Evolutionary conservation across 208 protist species (phyloP).

Genomic region (Angomonas deanei): DNA sequence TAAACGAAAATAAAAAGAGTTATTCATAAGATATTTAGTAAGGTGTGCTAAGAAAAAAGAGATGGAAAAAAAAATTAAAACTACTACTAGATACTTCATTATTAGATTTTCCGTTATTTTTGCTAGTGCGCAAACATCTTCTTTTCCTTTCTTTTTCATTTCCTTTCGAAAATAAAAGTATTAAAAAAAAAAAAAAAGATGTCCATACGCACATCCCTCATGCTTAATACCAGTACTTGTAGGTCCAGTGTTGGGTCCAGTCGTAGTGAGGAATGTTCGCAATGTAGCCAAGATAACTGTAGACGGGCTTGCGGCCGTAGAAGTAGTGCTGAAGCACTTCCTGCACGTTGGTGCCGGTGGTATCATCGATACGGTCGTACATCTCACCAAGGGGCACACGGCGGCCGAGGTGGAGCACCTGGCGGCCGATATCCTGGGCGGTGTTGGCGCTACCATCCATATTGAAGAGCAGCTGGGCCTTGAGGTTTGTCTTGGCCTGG

Average conservation of each 20-base stretch:
- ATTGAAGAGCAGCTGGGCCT: slow-evolving; percentile 86
- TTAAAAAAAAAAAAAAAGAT: slow-evolving; percentile 7
- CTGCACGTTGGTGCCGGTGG: slow-evolving; percentile 78
- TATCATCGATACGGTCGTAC: slow-evolving; percentile 90
- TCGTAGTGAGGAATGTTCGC: slow-evolving; percentile 81
- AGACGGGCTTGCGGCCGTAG: slow-evolving; percentile 83
- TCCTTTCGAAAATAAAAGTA: slow-evolving; percentile 2
- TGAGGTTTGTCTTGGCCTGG: slow-evolving; percentile 87
- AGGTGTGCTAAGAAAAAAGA: neutral
- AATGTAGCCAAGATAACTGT: slow-evolving; percentile 84
- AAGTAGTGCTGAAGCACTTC: slow-evolving; percentile 90
- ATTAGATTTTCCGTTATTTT: too few species aligned
- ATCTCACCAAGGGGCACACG: slow-evolving; percentile 85
- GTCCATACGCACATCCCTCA: neutral
- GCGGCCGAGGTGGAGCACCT: slow-evolving; percentile 81
- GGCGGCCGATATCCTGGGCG: slow-evolving; percentile 79
- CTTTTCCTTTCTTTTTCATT: slow-evolving; percentile 2
- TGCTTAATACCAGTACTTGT: slow-evolving; percentile 89
- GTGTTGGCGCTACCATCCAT: slow-evolving; percentile 86
- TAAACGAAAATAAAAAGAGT: neutral
- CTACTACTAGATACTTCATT: too few species aligned
- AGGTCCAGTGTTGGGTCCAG: slow-evolving; percentile 85
- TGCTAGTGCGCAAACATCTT: too few species aligned
- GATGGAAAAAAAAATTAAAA: slow-evolving; percentile 6
- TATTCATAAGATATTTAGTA: neutral